Evolutionary conservation across 768 basidiomycete species (phyloP).

Genomic region (Russula virescens): DNA sequence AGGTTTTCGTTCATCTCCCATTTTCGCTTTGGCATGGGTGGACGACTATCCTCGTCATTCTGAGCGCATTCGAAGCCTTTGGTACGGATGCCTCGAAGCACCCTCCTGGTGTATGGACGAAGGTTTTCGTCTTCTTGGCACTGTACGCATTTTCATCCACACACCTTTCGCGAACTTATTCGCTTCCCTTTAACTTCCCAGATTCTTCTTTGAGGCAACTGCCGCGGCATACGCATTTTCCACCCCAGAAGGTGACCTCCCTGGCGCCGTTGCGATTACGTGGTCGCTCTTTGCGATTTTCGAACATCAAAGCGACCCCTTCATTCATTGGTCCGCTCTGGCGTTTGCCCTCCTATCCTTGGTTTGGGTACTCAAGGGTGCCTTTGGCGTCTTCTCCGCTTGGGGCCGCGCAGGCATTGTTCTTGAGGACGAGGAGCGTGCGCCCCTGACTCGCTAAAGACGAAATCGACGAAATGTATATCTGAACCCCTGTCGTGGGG

Average conservation of each 20-base stretch:
- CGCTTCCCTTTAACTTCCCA: constrained; percentile 27
- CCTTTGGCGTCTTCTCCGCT: constrained; percentile 44
- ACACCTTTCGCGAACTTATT: neutral
- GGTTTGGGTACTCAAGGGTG: constrained; percentile 78
- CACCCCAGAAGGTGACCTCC: constrained; percentile 83
- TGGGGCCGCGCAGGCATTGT: constrained; percentile 46
- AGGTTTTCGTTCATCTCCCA: constrained; percentile 89
- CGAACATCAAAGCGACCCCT: constrained; percentile 59
- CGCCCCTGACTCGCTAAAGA: constrained; percentile 57
- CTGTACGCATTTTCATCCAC: constrained; percentile 44
- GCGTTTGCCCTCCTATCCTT: constrained; percentile 80
- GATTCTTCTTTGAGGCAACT: constrained; percentile 89
- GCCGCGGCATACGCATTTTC: constrained; percentile 95
- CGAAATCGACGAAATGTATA: neutral
- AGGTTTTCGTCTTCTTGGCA: constrained; percentile 90
- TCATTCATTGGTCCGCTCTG: constrained; percentile 89
- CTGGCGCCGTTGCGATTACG: constrained; percentile 84
- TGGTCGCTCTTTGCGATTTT: constrained; percentile 96
- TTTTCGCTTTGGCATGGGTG: constrained; percentile 96
- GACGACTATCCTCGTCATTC: constrained; percentile 77
- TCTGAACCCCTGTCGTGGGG: neutral
- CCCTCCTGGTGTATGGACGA: constrained; percentile 80
- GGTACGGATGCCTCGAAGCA: constrained; percentile 66
- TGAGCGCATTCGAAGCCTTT: constrained; percentile 85
- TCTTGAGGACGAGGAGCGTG: constrained; percentile 82